A percentile compares a stretch with the other conserved stretches of the same genome.
Evolutionary conservation across 2,329 filamentous ascomycete genomes (phyloP).

Genomic region (Cladosporium sp.): DNA sequence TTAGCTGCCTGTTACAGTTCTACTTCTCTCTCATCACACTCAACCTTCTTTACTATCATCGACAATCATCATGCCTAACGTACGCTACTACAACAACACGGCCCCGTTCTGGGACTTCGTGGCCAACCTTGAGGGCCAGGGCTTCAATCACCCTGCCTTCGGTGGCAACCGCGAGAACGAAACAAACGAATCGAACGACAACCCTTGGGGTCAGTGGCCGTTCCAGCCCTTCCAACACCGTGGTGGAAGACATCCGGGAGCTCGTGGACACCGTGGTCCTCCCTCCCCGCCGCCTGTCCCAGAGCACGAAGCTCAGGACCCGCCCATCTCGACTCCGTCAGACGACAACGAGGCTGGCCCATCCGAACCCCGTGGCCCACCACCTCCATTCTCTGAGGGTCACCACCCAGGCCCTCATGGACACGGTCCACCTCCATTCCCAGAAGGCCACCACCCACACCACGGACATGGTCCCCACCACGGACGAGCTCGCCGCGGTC

Average conservation of each 20-base stretch:
- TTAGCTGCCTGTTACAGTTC: not conserved
- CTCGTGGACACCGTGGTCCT: conserved; percentile 23
- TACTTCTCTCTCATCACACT: not conserved
- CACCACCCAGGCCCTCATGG: conserved; percentile 15
- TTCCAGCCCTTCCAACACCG: conserved; percentile 34
- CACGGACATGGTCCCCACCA: conserved; percentile 22
- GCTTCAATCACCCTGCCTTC: conserved; percentile 45
- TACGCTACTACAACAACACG: conserved; percentile 54
- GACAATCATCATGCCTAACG: conserved; percentile 50
- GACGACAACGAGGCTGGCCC: conserved; percentile 26
- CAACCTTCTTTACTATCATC: not conserved
- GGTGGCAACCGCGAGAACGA: conserved; percentile 34
- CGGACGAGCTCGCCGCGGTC: conserved; percentile 18
- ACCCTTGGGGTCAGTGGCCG: conserved; percentile 36
- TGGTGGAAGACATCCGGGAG: conserved; percentile 19
- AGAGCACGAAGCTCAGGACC: conserved; percentile 24
- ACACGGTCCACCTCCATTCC: conserved; percentile 22
- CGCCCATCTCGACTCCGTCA: conserved; percentile 21
- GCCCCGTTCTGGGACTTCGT: conserved; percentile 60
- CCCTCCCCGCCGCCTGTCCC: conserved; percentile 31
- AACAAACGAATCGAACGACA: conserved; percentile 23
- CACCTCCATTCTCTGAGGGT: conserved; percentile 25
- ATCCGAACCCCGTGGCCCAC: conserved; percentile 27
- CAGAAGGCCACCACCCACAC: conserved; percentile 18
- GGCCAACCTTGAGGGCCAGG: conserved; percentile 51